Base-by-base conservation (phyloP, 78 protist genomes). In the slime mould (Dictyostelium discoideum) region DNA sequence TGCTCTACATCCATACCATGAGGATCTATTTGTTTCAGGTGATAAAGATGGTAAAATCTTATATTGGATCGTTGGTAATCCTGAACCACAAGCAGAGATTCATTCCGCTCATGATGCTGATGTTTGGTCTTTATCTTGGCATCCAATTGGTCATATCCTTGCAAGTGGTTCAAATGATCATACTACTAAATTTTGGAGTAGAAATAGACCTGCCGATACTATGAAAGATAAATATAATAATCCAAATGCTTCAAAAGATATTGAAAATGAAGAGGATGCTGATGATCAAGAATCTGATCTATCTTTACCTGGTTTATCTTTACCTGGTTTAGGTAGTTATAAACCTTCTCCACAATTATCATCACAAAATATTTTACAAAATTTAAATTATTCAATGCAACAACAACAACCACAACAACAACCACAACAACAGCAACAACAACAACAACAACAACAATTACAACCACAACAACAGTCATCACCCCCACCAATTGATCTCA, bases 101-200 rank as follows among this genome's bases (percentile, higher is more conserved):
- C 50, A 74, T 82, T 44, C 57, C 57, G 97, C 98, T 37, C 97
- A 97, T 80, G 99, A 97, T 57, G 67, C 63, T 22, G 48, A 93
- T 72, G 97, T 99, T 48, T 97, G 98, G 98, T 77, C 76, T 5
- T 80, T 99, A 11, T 97, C 95, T 26, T 99, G 99, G 99, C 99
- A 99, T 77, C 99, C 99, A 22, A 77, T 98, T 44, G 99, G 99
- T 7, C 98, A 98, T 85, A 87, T 98, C 22, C 69, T 99, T 32
- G 89, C 94, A 29, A 80, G 97, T 46, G 97, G 96, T 48, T 73
- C 96, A 24, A 93, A 97, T 50, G 99, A 98, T 86, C 84, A 76
- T 74, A 46, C 97, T 14, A 80, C 96, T 42, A 98, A 98, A 87
- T 98, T 98, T 57, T 98, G 99, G 99, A 32, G 88, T 54, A 76